These are phyloP conservation scores for Termitomyces sp. DNA, from an alignment of 768 basidiomycete genomes.

Conservation along the genomic window DNA sequence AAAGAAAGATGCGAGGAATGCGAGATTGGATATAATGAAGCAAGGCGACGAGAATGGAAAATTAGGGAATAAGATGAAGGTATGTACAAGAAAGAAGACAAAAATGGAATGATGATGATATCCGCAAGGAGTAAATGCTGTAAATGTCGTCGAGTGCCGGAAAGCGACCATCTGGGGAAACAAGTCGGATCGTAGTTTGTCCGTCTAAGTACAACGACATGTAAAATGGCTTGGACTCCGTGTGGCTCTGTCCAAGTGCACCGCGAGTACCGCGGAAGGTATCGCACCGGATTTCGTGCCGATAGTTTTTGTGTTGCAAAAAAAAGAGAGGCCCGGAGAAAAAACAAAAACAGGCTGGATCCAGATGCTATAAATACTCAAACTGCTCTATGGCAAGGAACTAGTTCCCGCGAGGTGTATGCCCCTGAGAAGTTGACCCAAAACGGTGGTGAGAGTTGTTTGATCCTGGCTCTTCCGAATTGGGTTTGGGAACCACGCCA, in stretches of 20 bases:
- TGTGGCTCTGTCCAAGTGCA: background rate
- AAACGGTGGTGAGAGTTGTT: constrained; percentile 10
- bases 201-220: constrained; percentile 14
- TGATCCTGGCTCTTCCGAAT: constrained; percentile 23
- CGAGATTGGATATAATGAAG: constrained; percentile 13
- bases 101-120: constrained; percentile 2
- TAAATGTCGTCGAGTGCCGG: constrained; percentile 6
- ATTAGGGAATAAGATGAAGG: constrained; percentile 13
- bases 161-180: constrained; percentile 5
- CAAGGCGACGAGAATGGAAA: constrained; percentile 9
- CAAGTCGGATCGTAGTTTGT: constrained; percentile 5
- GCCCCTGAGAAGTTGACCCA: constrained; percentile 13
- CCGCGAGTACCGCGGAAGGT: background rate
- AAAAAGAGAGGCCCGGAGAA: constrained; percentile 1
- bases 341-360: background rate
- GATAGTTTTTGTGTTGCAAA: background rate
- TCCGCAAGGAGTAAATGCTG: constrained; percentile 12
- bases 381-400: constrained; percentile 3
- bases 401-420: constrained; percentile 13
- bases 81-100: constrained; percentile 12
- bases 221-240: constrained; percentile 1
- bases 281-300: background rate
- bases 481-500: constrained; percentile 69
- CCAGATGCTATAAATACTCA: constrained; percentile 10
- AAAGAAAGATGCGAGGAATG: constrained; percentile 11